These are phyloP conservation scores for Xanthoceras sorbifolium DNA, from an alignment of 345 rosid species.

Conservation along the genomic window DNA sequence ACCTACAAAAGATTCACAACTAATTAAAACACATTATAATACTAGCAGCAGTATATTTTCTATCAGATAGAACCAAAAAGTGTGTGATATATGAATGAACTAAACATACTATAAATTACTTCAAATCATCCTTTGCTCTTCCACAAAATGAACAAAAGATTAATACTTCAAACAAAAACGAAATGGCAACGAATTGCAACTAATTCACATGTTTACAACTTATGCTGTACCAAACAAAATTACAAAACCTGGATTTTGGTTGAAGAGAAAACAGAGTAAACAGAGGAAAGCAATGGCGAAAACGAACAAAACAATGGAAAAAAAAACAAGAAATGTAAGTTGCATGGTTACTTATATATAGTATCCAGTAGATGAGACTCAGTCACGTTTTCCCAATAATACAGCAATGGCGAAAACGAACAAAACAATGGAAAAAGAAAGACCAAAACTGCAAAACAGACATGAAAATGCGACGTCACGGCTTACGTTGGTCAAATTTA, in stretches of 20 bases:
- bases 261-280: slow-evolving; percentile 5
- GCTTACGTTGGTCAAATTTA: no score
- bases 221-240: no score
- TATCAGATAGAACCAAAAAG: background rate
- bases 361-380: no score
- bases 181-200: background rate
- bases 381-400: background rate
- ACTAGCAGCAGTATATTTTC: background rate
- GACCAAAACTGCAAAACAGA: no score
- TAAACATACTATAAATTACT: background rate
- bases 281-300: background rate
- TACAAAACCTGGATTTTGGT: background rate
- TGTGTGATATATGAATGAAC: background rate
- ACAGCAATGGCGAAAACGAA: background rate
- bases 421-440: background rate
- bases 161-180: background rate
- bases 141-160: slow-evolving; percentile 11
- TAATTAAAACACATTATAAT: background rate
- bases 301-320: background rate
- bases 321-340: slow-evolving; percentile 1
- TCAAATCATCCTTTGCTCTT: background rate
- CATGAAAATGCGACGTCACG: background rate
- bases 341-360: slow-evolving; percentile 11
- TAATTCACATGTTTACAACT: background rate
- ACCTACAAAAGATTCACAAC: slow-evolving; percentile 15